Base-by-base conservation (phyloP, 2,329 filamentous ascomycete species). In the Ilyonectria mors-panacis region DNA sequence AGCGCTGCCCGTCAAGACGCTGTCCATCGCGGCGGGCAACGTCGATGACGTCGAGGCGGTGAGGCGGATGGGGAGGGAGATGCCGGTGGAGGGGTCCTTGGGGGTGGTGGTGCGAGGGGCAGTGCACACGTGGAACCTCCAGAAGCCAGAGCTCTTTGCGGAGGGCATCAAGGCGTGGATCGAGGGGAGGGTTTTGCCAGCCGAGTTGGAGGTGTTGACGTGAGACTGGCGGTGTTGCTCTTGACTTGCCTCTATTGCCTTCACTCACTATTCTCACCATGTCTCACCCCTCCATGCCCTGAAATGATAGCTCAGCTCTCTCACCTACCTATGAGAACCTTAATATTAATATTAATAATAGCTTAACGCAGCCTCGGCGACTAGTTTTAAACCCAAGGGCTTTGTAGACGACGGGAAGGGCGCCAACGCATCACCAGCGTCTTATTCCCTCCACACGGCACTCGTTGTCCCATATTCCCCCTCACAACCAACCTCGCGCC, bases 71-170 rank as follows among this genome's bases (percentile, higher is more conserved):
- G 66, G 71, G 70, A 50, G 73, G 67, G 59, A 66, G 62, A 55
- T 73, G 73, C 58, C 73, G 61, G 23, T 75, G 33, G 63, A 77
- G 66, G 67, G 67, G 9, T 78, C 78, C 8, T 61, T 74, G 33
- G 78, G 74, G 17, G 79, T 76, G 17, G 68, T 82, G 10, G 75
- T 84, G 7, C 74, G 62, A 30, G 75, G 77, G 21, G 83, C 81
- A 17, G 74, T 80, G 30, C 81, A 84, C 70, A 76, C 77, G 42
- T 83, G 82, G 82, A 79, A 83, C 63, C 63, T 84, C 65, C 82
- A 84, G 63, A 72, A 79, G 35, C 83, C 82, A 1, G 68, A 78
- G 47, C 54, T 83, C 7, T 84, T 84, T 69, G 79, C 80, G 1
- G 70, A 73, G 39, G 79, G 74, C 2, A 72, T 84, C 12, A 74